Evolutionary conservation across 2,329 filamentous ascomycete species (phyloP), one percentile per base, ranked within the genome.

Genomic region (Paraphaeosphaeria sporulosa): DNA sequence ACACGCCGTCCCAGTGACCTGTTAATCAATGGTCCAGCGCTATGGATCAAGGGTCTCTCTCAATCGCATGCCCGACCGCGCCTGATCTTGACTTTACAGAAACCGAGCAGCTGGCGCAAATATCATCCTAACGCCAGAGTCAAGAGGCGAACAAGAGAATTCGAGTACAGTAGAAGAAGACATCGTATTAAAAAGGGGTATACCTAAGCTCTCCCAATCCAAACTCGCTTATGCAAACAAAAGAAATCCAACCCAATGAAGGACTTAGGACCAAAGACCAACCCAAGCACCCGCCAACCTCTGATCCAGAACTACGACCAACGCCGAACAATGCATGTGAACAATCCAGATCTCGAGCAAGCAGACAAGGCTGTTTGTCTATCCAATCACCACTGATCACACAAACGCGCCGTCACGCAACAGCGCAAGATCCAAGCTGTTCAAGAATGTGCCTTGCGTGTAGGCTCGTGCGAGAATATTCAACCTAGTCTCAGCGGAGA

Each of bases 111-210:
- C 30, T 9, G 30, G 30, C 30, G 30, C 30, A 32, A 32, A 32
- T 8, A 32, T 5, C 30, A 12, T 32, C 30, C 30, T 9, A 32
- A 32, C 4, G 4, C 2, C 6, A 8, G 6, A 9, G 30, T 4
- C 30, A 32, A 12, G 30, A 32, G 6, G 30, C 4, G 10, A 32
- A 32, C 30, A 5, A 32, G 2, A 12, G 8, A 9, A 32, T 12
- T 32, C 30, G 9, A 9, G 6, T 23, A 21, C n/a, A 27, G 25
- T 27, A 27, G 25, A 27, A 38, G 42, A 17, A 44, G 30, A 19
- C 21, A 15, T 55, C 23, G 52, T 55, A 55, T 55, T 55, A 55
- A 55, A 55, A 36, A 55, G 42, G 51, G 52, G 52, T 55, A 55
- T 47, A 55, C 40, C 42, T 55, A 36, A 42, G 10, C 52, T 46